Conservation (phyloP, 305 asterid genomes). For the Fraxinus sp. region DNA sequence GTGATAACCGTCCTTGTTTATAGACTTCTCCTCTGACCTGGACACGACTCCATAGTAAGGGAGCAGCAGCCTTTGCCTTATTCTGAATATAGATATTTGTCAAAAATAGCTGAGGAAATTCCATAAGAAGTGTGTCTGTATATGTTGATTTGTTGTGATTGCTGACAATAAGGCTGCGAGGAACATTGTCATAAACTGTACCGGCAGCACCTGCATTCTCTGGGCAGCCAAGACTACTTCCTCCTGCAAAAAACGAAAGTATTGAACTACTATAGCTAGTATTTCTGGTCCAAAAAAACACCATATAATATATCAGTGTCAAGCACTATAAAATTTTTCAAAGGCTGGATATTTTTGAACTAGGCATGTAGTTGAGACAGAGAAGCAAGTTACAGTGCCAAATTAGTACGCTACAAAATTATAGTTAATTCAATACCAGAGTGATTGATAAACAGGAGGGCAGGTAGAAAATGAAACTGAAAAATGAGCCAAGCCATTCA, state of each 20-base stretch:
- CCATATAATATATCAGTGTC: not conserved
- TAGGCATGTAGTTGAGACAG: not conserved
- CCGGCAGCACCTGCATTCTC: constrained; percentile 99
- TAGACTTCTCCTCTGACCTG: constrained; percentile 75
- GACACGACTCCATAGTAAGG: constrained; percentile 98
- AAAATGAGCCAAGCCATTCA: not conserved
- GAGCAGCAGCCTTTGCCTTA: constrained; percentile 90
- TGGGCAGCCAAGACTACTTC: constrained; percentile 86
- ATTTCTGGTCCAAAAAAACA: constrained; percentile 11
- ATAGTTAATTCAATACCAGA: not conserved
- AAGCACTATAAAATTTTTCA: not conserved
- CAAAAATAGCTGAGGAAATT: constrained; percentile 86
- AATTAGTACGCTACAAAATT: not conserved
- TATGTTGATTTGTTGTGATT: constrained; percentile 71
- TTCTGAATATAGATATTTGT: constrained; percentile 80
- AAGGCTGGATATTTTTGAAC: constrained; percentile 4
- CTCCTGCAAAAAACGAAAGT: constrained; percentile 57
- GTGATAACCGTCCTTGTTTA: no score
- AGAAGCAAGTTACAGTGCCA: not conserved
- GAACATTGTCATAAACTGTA: constrained; percentile 85
- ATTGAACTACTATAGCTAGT: constrained; percentile 26
- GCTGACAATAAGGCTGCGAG: constrained; percentile 90
- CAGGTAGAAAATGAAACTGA: not conserved
- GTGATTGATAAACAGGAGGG: constrained; percentile 2
- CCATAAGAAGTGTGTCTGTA: constrained; percentile 93